phyloP scores from a whole-genome alignment of 768 basidiomycete species.

The Psilocybe cubensis region DNA sequence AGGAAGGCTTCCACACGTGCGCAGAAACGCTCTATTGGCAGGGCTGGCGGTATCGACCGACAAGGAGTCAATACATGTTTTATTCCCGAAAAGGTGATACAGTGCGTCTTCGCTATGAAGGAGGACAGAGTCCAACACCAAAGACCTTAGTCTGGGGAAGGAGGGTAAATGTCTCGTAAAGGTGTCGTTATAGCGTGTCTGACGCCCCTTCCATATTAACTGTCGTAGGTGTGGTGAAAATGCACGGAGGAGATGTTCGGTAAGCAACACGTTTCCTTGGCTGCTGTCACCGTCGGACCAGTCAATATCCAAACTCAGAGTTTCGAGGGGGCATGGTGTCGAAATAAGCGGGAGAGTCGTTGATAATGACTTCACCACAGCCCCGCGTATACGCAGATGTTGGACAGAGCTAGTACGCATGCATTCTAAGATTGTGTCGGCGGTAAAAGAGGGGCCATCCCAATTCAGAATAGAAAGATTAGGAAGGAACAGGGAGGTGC shows the following conservation, averaged over 20 bases:
- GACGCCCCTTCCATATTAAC: conserved; percentile 21
- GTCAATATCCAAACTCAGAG: conserved; percentile 3
- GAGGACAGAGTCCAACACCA: conserved; percentile 20
- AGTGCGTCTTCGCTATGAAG: conserved; percentile 1
- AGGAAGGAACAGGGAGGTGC: conserved; percentile 18
- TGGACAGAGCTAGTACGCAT: conserved; percentile 20
- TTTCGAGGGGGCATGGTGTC: not conserved
- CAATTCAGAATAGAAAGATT: conserved; percentile 33
- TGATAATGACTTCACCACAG: conserved; percentile 1
- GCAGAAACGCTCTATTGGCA: conserved; percentile 7
- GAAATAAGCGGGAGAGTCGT: not conserved
- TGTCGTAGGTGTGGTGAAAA: conserved; percentile 11
- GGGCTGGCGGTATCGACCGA: conserved; percentile 16
- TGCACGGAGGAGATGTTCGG: not conserved
- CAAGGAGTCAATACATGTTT: conserved; percentile 14
- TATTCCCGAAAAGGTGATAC: conserved; percentile 7
- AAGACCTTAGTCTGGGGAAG: conserved; percentile 23
- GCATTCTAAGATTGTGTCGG: conserved; percentile 14
- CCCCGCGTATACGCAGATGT: conserved; percentile 27
- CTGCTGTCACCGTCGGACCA: not conserved
- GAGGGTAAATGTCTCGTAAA: not conserved
- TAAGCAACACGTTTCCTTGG: not conserved
- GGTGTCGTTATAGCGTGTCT: conserved; percentile 4
- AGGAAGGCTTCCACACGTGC: conserved; percentile 21
- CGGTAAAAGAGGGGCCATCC: conserved; percentile 17